Conservation (phyloP, 129 eudicot species). For the Flaveria trinervia region DNA sequence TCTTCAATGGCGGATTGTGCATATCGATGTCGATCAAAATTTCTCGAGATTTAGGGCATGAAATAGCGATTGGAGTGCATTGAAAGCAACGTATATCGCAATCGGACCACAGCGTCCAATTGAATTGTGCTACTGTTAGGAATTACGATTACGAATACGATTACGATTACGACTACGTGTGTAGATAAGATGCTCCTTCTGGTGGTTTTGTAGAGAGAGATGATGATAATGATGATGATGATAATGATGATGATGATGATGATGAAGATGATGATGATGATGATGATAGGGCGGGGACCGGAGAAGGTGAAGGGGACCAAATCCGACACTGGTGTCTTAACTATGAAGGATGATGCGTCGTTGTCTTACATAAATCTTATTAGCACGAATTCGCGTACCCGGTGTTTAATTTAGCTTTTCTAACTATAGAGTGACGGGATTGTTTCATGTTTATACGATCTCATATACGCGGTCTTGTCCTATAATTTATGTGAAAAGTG, state of each 20-base stretch:
- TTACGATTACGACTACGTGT: conserved; percentile 1
- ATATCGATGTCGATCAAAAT: background rate
- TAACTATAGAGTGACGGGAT: too few relatives aligned
- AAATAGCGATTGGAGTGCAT: conserved; percentile 29
- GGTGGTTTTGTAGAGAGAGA: conserved; percentile 21
- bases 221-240: background rate
- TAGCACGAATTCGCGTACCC: background rate
- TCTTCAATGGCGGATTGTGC: conserved; percentile 34
- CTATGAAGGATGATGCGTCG: conserved; percentile 51
- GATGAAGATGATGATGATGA: too few relatives aligned
- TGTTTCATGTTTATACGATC: too few relatives aligned
- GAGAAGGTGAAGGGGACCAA: conserved; percentile 24
- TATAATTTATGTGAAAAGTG: too few relatives aligned
- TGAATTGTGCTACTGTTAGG: conserved; percentile 8
- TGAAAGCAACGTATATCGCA: conserved; percentile 45
- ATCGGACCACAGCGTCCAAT: conserved; percentile 24
- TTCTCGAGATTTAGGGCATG: conserved; percentile 6
- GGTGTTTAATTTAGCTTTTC: too few relatives aligned
- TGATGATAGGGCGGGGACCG: conserved; percentile 45
- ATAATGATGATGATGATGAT: background rate
- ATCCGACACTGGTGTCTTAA: conserved; percentile 54
- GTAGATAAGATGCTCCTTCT: conserved; percentile 23
- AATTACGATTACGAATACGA: background rate
- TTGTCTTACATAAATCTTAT: conserved; percentile 48
- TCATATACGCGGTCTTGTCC: too few relatives aligned